Evolutionary conservation across 108 stramenopile genomes (phyloP).

Genomic region (Nitzschia sp.): DNA sequence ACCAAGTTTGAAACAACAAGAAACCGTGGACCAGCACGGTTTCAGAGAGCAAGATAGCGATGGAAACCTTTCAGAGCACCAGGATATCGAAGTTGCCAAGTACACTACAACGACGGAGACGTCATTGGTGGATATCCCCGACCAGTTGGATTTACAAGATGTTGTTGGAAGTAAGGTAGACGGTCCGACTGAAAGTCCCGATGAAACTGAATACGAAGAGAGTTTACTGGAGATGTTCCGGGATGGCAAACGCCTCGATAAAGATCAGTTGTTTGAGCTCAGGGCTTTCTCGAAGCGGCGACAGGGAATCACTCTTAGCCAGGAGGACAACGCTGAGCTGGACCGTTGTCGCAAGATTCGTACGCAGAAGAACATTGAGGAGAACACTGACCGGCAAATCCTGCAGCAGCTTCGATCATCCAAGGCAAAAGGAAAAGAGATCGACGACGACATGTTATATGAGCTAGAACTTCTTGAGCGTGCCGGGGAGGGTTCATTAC

Average conservation of each 20-base stretch:
- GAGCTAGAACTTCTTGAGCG: conserved; percentile 16
- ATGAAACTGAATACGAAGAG: neutral
- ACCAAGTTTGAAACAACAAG: too few relatives aligned
- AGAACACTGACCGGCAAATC: neutral
- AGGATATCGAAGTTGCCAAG: too few relatives aligned
- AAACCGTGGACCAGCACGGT: too few relatives aligned
- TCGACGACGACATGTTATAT: conserved; percentile 15
- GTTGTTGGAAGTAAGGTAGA: too few relatives aligned
- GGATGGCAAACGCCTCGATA: conserved; percentile 1
- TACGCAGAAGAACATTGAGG: neutral
- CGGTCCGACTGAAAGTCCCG: too few relatives aligned
- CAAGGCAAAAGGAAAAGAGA: neutral
- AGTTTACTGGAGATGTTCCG: neutral
- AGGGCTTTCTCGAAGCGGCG: neutral
- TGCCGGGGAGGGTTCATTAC: neutral
- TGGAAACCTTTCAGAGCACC: too few relatives aligned
- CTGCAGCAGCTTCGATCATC: neutral
- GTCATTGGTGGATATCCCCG: too few relatives aligned
- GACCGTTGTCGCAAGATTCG: neutral
- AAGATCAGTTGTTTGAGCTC: conserved; percentile 13
- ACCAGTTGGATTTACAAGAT: too few relatives aligned
- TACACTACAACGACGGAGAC: too few relatives aligned
- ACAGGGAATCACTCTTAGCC: neutral
- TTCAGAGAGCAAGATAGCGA: too few relatives aligned
- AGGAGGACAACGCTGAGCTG: neutral